Base-by-base conservation (phyloP, 805 yeast genomes). In the Blastobotrys parvus region DNA sequence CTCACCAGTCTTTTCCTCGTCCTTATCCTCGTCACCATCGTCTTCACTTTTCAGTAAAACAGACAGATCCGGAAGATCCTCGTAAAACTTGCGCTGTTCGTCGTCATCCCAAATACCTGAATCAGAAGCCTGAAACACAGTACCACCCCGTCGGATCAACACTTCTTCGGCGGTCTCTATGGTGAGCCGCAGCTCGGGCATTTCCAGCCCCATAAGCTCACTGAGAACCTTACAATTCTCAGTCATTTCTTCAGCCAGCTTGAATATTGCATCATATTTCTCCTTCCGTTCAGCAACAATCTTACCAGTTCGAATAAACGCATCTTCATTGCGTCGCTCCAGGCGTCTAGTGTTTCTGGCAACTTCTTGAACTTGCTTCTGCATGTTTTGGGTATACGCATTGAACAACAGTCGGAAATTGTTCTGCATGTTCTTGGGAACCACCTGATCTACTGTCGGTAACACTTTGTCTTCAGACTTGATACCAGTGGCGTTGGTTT, bases 221-320 rank as follows among this genome's bases (percentile, higher is more conserved):
- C 74, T 66, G 15, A 82, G 64, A 13, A 57, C 52, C 19, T 66
- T 69, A 6, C 75, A 61, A 2, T 70, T 68, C 1, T 58, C 21
- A 19, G 65, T 61, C 48, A 81, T 71, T 43, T 63, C 68, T 27
- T 73, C 76, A 21, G 53, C 45, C 29, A 37, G 38, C 5, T 35
- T 46, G 22, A 46, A 39, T 17, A 49, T 22, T n/a, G 47, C 50
- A 8, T 54, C 58, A 16, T 50, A 46, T 8, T 42, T 45, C 13
- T 45, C 43, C 27, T 53, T 49, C 8, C 56, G 42, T 21, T 70
- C 71, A 15, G 74, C 78, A 15, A 70, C 57, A 1, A 75, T 54
- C 48, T 72, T 75, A 19, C 95, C 94, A 1, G 82, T 77, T 51
- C 82, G 71, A 43, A 83, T 74, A 42, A 82, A 76, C 2, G 78